Conservation (phyloP, 768 basidiomycete species). For the Pisolithus marmoratus region DNA sequence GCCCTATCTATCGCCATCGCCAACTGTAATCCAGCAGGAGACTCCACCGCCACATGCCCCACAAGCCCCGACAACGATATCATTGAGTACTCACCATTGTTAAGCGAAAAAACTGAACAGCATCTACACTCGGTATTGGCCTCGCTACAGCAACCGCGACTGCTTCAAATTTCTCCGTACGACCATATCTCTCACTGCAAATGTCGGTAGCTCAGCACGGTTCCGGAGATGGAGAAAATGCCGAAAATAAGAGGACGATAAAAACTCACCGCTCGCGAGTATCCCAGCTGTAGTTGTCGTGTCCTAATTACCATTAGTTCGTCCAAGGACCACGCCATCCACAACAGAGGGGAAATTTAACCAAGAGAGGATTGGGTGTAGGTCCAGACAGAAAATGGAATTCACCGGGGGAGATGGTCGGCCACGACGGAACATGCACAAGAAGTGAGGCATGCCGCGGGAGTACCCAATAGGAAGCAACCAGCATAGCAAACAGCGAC, state of each 20-base stretch:
- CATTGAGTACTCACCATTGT: background rate
- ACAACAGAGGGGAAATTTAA: background rate
- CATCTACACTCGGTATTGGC: too few relatives aligned
- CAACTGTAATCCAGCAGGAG: too few relatives aligned
- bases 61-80: too few relatives aligned
- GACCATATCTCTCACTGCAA: slow-evolving; percentile 73
- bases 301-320: slow-evolving; percentile 35
- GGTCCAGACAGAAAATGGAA: too few relatives aligned
- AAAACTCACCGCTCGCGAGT: slow-evolving; percentile 61
- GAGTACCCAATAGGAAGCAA: too few relatives aligned
- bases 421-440: too few relatives aligned
- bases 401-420: too few relatives aligned
- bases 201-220: background rate
- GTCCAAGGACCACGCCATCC: background rate
- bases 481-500: background rate
- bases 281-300: slow-evolving; percentile 70
- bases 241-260: background rate
- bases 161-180: slow-evolving; percentile 73
- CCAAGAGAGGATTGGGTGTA: background rate
- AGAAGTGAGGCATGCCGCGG: too few relatives aligned
- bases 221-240: slow-evolving; percentile 1
- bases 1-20: too few relatives aligned
- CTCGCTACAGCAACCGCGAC: slow-evolving; percentile 54
- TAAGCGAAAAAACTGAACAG: too few relatives aligned
- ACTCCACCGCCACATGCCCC: too few relatives aligned